Percentiles rank a stretch among this genome's conserved stretches.
Conservation (phyloP, 75 land plant species). For the Chamaecyparis obtusa region DNA sequence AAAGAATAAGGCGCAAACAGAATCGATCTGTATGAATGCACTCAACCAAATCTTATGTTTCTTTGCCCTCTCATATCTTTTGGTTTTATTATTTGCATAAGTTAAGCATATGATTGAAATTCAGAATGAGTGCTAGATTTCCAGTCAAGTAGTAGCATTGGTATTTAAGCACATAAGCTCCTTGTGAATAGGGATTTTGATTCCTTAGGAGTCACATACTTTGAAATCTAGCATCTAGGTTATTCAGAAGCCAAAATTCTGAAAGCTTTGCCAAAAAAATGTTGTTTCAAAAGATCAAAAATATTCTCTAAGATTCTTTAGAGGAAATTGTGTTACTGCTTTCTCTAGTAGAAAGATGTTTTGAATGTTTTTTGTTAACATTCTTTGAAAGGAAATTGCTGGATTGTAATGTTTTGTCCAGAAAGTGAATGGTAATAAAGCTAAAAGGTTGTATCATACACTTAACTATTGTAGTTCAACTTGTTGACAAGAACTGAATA, state of each 20-base stretch:
- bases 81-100: not conserved
- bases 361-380: conserved; percentile 2
- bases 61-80: not conserved
- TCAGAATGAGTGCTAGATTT: not conserved
- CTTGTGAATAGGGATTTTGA: not conserved
- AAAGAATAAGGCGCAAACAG: conserved; percentile 18
- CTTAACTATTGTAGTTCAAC: not conserved
- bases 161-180: not conserved
- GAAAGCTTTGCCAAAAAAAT: not conserved
- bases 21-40: conserved; percentile 16
- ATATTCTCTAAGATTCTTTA: not conserved
- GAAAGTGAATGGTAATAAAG: not conserved
- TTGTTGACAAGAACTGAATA: not conserved
- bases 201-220: not conserved
- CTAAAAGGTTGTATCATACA: not conserved
- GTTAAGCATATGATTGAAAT: not conserved
- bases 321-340: not conserved
- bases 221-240: not conserved
- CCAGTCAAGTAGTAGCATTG: not conserved
- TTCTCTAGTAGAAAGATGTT: conserved; percentile 3
- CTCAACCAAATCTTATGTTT: not conserved
- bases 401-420: not conserved
- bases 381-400: not conserved
- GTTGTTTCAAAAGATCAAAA: not conserved
- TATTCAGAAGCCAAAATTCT: not conserved